Evolutionary conservation across 768 basidiomycete species (phyloP).

Genomic region (Lentinula sp.): DNA sequence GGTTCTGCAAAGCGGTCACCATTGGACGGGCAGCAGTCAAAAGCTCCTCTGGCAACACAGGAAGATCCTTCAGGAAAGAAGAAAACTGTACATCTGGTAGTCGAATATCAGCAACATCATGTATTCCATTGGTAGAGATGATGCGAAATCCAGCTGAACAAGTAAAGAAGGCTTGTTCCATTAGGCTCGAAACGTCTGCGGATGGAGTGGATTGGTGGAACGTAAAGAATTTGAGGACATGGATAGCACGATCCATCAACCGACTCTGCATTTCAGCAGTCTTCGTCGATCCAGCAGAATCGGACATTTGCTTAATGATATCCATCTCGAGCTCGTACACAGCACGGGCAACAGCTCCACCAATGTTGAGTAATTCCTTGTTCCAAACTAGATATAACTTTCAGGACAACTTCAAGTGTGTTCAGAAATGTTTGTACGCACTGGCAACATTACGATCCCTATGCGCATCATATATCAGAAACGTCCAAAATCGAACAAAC

Average conservation of each 20-base stretch:
- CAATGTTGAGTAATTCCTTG: constrained; percentile 77
- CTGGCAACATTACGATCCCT: constrained; percentile 81
- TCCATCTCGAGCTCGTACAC: constrained; percentile 83
- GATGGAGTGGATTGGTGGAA: constrained; percentile 88
- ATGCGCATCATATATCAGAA: constrained; percentile 1
- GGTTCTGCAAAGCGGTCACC: constrained; percentile 52
- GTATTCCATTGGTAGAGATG: constrained; percentile 70
- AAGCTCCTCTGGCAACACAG: constrained; percentile 63
- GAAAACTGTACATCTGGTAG: constrained; percentile 66
- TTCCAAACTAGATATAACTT: constrained; percentile 65
- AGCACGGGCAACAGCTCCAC: constrained; percentile 74
- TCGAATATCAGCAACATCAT: constrained; percentile 59
- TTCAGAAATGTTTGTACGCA: constrained; percentile 24
- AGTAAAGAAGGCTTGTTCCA: constrained; percentile 77
- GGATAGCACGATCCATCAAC: constrained; percentile 59
- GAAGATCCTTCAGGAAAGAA: constrained; percentile 71
- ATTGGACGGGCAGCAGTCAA: constrained; percentile 50
- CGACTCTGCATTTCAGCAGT: constrained; percentile 38
- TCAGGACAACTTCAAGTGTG: constrained; percentile 5
- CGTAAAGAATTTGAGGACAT: constrained; percentile 85
- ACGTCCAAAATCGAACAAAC: neutral
- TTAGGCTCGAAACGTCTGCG: constrained; percentile 58
- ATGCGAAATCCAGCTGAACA: constrained; percentile 61
- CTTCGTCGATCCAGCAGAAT: constrained; percentile 19
- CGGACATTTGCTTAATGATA: constrained; percentile 36